Evolutionary conservation across 108 stramenopile genomes (phyloP).

Genomic region (Licmophora abbreviata): DNA sequence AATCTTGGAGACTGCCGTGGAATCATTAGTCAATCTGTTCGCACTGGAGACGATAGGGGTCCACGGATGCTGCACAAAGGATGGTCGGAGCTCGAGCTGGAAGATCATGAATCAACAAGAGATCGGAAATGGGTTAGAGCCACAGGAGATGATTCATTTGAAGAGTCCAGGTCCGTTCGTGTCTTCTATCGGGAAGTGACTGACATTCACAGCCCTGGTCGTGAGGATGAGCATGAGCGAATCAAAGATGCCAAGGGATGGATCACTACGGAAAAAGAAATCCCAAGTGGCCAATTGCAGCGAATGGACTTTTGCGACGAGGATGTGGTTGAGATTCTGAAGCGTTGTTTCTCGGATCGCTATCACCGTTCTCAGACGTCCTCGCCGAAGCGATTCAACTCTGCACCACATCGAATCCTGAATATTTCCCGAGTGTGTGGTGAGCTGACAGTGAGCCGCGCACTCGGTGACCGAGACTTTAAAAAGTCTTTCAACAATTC

Average conservation of each 20-base stretch:
- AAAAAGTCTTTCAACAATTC: constrained; percentile 60
- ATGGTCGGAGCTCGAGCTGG: constrained; percentile 29
- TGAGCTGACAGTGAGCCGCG: constrained; percentile 76
- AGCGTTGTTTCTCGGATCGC: constrained; percentile 56
- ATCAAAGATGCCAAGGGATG: constrained; percentile 76
- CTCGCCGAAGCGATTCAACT: constrained; percentile 28
- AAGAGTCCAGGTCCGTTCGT: neutral
- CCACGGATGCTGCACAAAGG: constrained; percentile 5
- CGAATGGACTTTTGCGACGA: constrained; percentile 61
- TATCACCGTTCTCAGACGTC: constrained; percentile 18
- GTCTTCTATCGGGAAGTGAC: constrained; percentile 68
- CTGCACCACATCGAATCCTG: constrained; percentile 61
- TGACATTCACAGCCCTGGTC: constrained; percentile 50
- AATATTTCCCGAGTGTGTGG: constrained; percentile 74
- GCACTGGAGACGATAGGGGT: constrained; percentile 6
- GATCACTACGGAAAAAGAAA: constrained; percentile 68
- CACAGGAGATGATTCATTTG: constrained; percentile 9
- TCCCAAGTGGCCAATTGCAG: constrained; percentile 55
- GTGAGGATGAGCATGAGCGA: constrained; percentile 44
- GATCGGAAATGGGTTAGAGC: constrained; percentile 15
- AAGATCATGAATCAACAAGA: constrained; percentile 10
- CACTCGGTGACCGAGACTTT: constrained; percentile 78
- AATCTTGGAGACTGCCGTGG: constrained; percentile 76
- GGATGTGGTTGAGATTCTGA: constrained; percentile 68
- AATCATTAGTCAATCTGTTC: constrained; percentile 44